Percentiles rank a stretch among this genome's conserved stretches.
These are phyloP conservation scores for Verticillium nubilum DNA, from an alignment of 2,329 filamentous ascomycete genomes.

Conservation along the genomic window DNA sequence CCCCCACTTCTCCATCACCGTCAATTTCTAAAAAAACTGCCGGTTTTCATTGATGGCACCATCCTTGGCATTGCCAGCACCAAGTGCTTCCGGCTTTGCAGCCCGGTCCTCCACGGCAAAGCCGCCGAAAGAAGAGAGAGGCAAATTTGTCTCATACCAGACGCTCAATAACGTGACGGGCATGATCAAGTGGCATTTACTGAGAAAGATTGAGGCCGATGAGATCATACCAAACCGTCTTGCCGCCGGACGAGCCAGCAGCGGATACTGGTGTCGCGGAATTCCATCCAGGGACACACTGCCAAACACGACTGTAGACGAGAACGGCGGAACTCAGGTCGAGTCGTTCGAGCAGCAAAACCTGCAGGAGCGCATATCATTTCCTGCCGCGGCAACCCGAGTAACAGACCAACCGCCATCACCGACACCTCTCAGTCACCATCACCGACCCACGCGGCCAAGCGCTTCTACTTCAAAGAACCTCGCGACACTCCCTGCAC, in stretches of 20 bases:
- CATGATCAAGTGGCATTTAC: conserved; percentile 47
- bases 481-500: conserved; percentile 21
- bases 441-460: too few relatives aligned
- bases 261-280: conserved; percentile 18
- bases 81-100: too few relatives aligned
- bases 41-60: too few relatives aligned
- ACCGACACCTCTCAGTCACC: too few relatives aligned
- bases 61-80: too few relatives aligned
- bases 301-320: conserved; percentile 12
- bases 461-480: too few relatives aligned
- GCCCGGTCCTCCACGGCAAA: not conserved
- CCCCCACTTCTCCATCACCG: too few relatives aligned
- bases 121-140: not conserved
- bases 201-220: conserved; percentile 50
- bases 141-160: not conserved
- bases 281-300: conserved; percentile 28
- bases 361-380: conserved; percentile 34
- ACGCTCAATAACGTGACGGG: conserved; percentile 47
- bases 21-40: not conserved
- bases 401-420: too few relatives aligned
- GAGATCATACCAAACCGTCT: conserved; percentile 51
- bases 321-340: conserved; percentile 29
- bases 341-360: conserved; percentile 47
- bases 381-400: conserved; percentile 17
- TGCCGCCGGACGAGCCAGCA: conserved; percentile 39